Conservation (phyloP, 306 rosid species). For the Quercus aquifolioides region DNA sequence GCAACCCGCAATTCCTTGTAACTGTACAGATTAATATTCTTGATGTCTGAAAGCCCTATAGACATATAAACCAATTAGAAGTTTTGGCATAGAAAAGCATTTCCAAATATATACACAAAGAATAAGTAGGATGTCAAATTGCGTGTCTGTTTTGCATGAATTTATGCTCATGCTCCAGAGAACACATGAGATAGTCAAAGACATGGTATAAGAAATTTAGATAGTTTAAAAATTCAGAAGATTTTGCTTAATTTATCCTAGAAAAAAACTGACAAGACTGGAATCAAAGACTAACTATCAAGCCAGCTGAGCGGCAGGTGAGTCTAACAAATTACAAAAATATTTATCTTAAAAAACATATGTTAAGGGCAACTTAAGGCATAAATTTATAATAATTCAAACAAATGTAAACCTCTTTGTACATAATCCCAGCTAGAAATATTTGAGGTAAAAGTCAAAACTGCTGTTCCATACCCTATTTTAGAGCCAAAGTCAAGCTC, state of each 20-base stretch:
- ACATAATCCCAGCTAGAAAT: not conserved
- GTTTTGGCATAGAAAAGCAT: not conserved
- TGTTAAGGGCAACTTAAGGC: not conserved
- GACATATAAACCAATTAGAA: constrained; percentile 6
- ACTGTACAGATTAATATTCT: constrained; percentile 49
- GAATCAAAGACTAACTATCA: not conserved
- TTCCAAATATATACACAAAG: not conserved
- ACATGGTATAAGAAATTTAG: constrained; percentile 1
- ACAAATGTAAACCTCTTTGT: not conserved
- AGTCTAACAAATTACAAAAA: not conserved
- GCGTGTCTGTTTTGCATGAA: not conserved
- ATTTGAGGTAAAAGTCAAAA: not conserved
- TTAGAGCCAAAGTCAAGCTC: not conserved
- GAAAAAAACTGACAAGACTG: not conserved
- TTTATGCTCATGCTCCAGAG: not conserved
- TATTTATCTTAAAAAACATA: not conserved
- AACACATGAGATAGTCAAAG: not conserved
- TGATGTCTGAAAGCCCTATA: constrained; percentile 51
- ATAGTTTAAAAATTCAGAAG: not conserved
- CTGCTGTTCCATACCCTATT: not conserved
- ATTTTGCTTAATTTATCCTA: not conserved
- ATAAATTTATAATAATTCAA: not conserved
- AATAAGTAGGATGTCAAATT: not conserved
- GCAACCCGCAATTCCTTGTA: constrained; percentile 62
- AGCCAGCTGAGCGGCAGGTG: not conserved